A percentile compares a stretch with the other conserved stretches of the same genome.
phyloP scores from a whole-genome alignment of 1,139 yeast genomes.

The Yamadazyma conglobata region DNA sequence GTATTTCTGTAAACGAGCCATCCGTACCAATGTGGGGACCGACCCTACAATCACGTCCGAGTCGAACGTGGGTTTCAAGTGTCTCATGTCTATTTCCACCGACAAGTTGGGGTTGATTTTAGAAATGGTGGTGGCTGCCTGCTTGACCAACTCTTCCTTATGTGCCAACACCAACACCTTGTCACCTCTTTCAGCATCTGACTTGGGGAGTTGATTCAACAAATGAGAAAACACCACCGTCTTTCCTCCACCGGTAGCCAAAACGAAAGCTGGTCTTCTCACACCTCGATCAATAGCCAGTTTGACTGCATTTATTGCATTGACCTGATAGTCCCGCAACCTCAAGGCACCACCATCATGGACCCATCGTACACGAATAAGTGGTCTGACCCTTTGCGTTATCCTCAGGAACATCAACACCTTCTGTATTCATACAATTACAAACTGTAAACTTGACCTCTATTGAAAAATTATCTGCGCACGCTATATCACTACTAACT shows the following conservation, averaged over 20 bases:
- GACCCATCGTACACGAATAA: too few species aligned
- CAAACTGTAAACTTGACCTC: too few species aligned
- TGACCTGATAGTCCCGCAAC: constrained; percentile 63
- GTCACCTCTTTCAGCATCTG: constrained; percentile 26
- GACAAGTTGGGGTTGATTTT: constrained; percentile 46
- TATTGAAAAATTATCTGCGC: neutral
- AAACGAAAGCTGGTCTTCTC: constrained; percentile 70
- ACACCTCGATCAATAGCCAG: constrained; percentile 45
- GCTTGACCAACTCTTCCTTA: constrained; percentile 72
- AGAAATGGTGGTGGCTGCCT: constrained; percentile 56
- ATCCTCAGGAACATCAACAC: too few species aligned
- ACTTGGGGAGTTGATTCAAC: constrained; percentile 46
- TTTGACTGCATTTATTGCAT: constrained; percentile 60
- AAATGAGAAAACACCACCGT: constrained; percentile 78
- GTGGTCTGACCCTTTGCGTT: too few species aligned
- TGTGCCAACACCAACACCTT: constrained; percentile 74
- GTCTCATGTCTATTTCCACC: constrained; percentile 76
- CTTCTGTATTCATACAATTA: too few species aligned
- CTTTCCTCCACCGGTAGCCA: constrained; percentile 96
- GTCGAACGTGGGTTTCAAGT: constrained; percentile 29
- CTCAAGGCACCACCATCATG: too few species aligned
- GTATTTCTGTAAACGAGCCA: constrained; percentile 49
- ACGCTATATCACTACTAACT: constrained; percentile 15
- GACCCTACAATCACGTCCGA: constrained; percentile 77
- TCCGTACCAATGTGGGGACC: constrained; percentile 59